Conservation (phyloP, 2,329 filamentous ascomycete species). For the Apiospora arundinis region DNA sequence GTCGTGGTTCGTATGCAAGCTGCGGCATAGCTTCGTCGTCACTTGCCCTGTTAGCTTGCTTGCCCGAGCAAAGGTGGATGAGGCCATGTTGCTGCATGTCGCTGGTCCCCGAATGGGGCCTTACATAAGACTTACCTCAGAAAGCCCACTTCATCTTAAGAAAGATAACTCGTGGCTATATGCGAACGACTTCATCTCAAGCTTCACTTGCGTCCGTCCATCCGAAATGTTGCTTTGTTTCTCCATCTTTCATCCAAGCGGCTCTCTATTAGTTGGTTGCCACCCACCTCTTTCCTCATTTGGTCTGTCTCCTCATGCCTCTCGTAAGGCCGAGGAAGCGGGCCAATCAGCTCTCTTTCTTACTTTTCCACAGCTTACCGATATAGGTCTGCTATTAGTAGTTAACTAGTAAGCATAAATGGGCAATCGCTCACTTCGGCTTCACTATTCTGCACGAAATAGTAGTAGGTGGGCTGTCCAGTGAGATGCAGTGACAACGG, state of each 20-base stretch:
- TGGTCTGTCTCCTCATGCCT: not conserved
- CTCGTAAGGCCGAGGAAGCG: not conserved
- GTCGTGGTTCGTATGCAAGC: not conserved
- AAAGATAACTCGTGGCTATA: not conserved
- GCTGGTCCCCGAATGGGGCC: not conserved
- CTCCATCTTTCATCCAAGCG: not conserved
- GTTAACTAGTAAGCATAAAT: not conserved
- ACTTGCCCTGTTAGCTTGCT: not conserved
- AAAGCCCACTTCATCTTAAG: not conserved
- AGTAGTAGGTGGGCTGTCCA: not conserved
- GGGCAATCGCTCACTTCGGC: not conserved
- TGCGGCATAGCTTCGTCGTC: not conserved
- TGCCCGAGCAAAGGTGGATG: not conserved
- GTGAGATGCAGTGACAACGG: not conserved
- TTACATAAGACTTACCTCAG: constrained; percentile 9
- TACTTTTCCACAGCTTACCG: not conserved
- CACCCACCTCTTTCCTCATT: not conserved
- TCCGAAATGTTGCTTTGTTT: not conserved
- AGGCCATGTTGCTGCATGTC: not conserved
- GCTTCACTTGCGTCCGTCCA: not conserved
- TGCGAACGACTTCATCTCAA: not conserved
- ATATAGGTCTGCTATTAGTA: not conserved
- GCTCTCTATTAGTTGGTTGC: not conserved
- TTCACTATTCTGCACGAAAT: not conserved
- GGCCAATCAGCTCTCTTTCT: not conserved